Evolutionary conservation across 208 protist genomes (phyloP).

Genomic region (Porcisia hertigi): DNA sequence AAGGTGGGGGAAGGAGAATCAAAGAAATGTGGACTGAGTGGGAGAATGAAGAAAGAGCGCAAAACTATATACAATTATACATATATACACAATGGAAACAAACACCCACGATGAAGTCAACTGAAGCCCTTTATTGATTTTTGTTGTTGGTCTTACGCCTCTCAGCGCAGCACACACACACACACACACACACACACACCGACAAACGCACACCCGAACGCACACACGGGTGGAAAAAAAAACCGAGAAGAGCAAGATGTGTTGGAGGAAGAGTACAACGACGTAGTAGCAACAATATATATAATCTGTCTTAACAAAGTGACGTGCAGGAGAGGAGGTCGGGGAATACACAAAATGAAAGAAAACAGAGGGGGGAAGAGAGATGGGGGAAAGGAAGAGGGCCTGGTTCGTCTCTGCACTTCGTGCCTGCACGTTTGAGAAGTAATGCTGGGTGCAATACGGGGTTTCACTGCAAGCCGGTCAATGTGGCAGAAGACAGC

Average conservation of each 20-base stretch:
- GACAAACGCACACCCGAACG: not conserved
- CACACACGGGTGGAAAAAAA: not conserved
- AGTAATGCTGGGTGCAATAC: no score
- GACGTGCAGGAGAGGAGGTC: no score
- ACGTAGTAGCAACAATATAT: not conserved
- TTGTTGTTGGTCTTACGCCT: not conserved
- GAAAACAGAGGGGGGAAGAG: no score
- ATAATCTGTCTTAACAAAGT: no score
- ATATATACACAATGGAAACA: not conserved
- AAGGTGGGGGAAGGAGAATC: not conserved
- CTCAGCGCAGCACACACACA: not conserved
- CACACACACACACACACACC: conserved; percentile 2
- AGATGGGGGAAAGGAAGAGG: no score
- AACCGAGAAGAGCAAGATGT: not conserved
- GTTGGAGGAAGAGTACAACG: not conserved
- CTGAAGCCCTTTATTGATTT: not conserved
- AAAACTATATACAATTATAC: not conserved
- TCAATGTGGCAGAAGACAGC: no score
- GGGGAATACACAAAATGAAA: no score
- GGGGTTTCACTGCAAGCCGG: no score
- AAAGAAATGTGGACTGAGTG: not conserved
- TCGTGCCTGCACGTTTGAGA: no score
- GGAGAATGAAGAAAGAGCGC: not conserved
- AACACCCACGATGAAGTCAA: not conserved
- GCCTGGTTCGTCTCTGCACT: no score